Evolutionary conservation across 2,329 filamentous ascomycete species (phyloP).

Genomic region (Didymella pomorum): DNA sequence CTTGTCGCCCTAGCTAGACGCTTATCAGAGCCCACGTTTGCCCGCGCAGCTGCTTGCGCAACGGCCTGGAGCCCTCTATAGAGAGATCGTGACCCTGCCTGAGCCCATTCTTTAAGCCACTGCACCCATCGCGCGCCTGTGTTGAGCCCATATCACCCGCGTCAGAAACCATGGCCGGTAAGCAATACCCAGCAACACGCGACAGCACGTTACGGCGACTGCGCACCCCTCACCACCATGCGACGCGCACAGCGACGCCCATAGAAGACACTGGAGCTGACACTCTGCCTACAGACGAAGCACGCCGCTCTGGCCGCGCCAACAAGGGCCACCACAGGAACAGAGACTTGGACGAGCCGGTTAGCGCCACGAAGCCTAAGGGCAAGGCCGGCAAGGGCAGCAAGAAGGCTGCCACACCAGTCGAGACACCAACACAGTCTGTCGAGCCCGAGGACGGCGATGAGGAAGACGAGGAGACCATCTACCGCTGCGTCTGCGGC

Average conservation of each 20-base stretch:
- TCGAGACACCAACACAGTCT: conserved; percentile 54
- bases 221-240: conserved; percentile 14
- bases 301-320: conserved; percentile 90
- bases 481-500: conserved; percentile 94
- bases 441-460: conserved; percentile 54
- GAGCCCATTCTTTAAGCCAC: conserved; percentile 45
- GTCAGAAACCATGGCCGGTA: conserved; percentile 65
- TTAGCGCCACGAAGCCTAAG: conserved; percentile 54
- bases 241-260: conserved; percentile 23
- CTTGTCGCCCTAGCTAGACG: conserved; percentile 41
- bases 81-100: conserved; percentile 49
- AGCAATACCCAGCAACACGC: conserved; percentile 54
- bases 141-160: conserved; percentile 41
- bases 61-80: conserved; percentile 41
- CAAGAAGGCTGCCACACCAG: conserved; percentile 20
- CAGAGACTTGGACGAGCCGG: conserved; percentile 65
- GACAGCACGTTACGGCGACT: conserved; percentile 15
- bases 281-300: conserved; percentile 68
- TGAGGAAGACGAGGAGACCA: conserved; percentile 59
- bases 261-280: conserved; percentile 37
- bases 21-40: conserved; percentile 30
- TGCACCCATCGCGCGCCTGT: conserved; percentile 37
- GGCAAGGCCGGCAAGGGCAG: conserved; percentile 16
- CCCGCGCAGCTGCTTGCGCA: conserved; percentile 31
- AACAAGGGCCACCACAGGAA: conserved; percentile 98